phyloP scores from a whole-genome alignment of 2,329 filamentous ascomycete genomes.

The Calonectria honghensis region DNA sequence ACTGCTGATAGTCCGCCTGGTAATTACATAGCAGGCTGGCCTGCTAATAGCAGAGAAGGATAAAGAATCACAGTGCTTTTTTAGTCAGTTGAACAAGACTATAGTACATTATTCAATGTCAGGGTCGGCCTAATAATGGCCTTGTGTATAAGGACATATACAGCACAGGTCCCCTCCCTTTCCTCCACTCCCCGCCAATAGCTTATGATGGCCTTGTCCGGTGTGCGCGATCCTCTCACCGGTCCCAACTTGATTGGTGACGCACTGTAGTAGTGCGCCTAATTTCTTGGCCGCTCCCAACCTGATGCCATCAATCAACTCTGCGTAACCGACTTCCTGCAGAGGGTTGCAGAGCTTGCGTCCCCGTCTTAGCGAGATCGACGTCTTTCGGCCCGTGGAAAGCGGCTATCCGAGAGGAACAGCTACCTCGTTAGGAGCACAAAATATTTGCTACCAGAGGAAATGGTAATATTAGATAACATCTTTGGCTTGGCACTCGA shows the following conservation, averaged over 20 bases:
- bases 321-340: constrained; percentile 36
- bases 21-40: background rate
- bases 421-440: background rate
- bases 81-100: background rate
- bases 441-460: background rate
- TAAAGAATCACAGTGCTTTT: background rate
- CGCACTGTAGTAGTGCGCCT: constrained; percentile 18
- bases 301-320: constrained; percentile 26
- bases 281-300: constrained; percentile 15
- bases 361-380: constrained; percentile 35
- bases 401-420: background rate
- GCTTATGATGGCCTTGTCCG: constrained; percentile 12
- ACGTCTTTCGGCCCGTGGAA: constrained; percentile 21
- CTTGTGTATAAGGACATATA: background rate
- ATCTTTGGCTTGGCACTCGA: background rate
- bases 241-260: constrained; percentile 23
- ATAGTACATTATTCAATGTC: background rate
- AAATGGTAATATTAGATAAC: background rate
- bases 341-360: constrained; percentile 10
- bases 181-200: background rate
- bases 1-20: background rate
- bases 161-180: background rate
- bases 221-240: constrained; percentile 29
- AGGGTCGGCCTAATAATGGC: too few relatives aligned
- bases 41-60: background rate